Evolutionary conservation across 352 stramenopile genomes (phyloP), one percentile per base, ranked within the genome.

Genomic region (Phytophthora chlamydospora): DNA sequence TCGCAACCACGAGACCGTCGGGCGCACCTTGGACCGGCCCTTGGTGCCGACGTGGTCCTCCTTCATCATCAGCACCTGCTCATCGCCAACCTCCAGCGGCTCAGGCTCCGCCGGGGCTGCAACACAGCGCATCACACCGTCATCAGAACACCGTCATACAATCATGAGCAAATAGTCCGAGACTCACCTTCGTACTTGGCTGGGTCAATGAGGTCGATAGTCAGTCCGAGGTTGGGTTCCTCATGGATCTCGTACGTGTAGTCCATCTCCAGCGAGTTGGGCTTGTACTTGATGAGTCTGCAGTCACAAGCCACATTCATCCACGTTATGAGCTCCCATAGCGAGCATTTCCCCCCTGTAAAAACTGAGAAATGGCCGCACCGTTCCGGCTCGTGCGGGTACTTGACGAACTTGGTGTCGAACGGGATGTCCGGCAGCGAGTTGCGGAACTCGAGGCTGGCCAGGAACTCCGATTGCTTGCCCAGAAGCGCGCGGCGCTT

Each of bases 261-360:
- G 72, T 95, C 86, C 71, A 88, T 79, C 57, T 95, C 86, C 33
- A 95, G 62, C 17, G 82, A 74, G 53, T 93, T 93, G 27, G 86
- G 86, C 55, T 92, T 95, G 80, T 93, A 95, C 77, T 95, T 95
- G 69, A 93, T 85, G 14, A 91, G 68, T 51, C 83, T 91, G 33
- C 49, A 1, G 36, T 5, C 36, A 62, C 29, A 58, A 14, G 53
- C 33, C 42, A 24, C 48, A 34, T n/a, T 40, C 39, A 65, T 4
- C n/a, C 21, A 32, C 24, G 13, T 9, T 13, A 13, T 56, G 33
- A 66, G 34, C 10, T 45, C 17, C 39, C 14, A 9, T 45, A 14
- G 19, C 29, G n/a, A 38, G 21, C 6, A 16, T 31, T 4, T 38
- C 0, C 33, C 9, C 13, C 36, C 50, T 62, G 10, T 24, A 58